Conservation (phyloP, 1,139 yeast species). For the Blastobotrys malaysiensis region DNA sequence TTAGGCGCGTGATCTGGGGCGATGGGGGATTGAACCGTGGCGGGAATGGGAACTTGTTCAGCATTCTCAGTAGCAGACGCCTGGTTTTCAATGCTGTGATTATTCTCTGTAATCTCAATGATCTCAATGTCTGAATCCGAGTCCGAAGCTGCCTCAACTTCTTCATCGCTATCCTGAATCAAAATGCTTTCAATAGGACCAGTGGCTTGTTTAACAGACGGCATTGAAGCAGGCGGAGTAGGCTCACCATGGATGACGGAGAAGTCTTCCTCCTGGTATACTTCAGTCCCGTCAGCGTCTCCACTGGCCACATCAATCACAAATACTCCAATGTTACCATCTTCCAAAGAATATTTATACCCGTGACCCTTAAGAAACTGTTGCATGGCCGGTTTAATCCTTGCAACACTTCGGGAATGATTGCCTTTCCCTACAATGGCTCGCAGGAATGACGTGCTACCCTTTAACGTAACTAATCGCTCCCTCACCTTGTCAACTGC, state of each 20-base stretch:
- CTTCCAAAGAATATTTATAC: constrained; percentile 56
- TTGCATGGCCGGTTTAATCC: constrained; percentile 84
- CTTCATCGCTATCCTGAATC: background rate
- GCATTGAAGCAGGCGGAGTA: too few species aligned
- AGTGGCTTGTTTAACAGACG: too few species aligned
- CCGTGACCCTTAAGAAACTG: constrained; percentile 61
- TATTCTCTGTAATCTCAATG: background rate
- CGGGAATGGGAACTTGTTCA: too few species aligned
- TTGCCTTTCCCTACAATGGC: constrained; percentile 89
- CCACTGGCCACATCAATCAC: constrained; percentile 53
- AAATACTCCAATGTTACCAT: constrained; percentile 72
- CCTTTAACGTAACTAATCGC: constrained; percentile 58
- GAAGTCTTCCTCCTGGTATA: background rate
- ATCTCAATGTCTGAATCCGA: background rate
- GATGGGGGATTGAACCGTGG: too few species aligned
- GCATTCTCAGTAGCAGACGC: too few species aligned
- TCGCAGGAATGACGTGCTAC: constrained; percentile 49
- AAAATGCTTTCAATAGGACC: background rate
- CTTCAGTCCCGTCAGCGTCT: constrained; percentile 26
- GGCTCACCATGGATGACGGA: background rate
- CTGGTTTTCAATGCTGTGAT: too few species aligned
- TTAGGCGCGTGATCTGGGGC: too few species aligned
- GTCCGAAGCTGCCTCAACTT: background rate
- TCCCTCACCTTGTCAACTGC: constrained; percentile 74
- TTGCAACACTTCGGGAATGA: constrained; percentile 81